Conservation (phyloP, 2,329 filamentous ascomycete species). For the Fusarium tuaranense region DNA sequence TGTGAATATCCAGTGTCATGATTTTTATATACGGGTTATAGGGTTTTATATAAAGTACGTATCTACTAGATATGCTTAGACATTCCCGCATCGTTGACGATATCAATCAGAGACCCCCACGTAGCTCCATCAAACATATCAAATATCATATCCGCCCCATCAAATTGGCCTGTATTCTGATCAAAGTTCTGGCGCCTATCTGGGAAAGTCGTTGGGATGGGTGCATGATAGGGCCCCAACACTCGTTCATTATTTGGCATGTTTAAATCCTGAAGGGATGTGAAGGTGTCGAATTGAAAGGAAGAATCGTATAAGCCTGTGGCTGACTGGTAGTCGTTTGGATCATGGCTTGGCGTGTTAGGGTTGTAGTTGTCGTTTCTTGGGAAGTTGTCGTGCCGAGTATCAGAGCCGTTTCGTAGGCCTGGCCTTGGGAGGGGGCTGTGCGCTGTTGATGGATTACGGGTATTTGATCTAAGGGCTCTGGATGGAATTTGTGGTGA, state of each 20-base stretch:
- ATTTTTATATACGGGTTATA: too few relatives aligned
- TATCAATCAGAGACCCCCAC: not conserved
- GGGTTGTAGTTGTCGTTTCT: not conserved
- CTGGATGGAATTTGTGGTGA: not conserved
- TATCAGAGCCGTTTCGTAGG: not conserved
- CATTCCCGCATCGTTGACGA: not conserved
- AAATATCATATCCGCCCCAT: not conserved
- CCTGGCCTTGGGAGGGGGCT: not conserved
- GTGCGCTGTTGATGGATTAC: not conserved
- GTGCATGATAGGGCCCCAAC: not conserved
- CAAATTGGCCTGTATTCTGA: not conserved
- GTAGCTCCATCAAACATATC: constrained; percentile 4
- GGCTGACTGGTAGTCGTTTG: not conserved
- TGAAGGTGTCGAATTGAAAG: not conserved
- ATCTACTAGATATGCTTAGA: not conserved
- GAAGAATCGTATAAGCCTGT: not conserved
- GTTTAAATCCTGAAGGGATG: not conserved
- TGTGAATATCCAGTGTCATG: too few relatives aligned
- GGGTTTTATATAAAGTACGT: not conserved
- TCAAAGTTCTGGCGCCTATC: not conserved
- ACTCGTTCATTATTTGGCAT: not conserved
- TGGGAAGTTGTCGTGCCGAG: not conserved
- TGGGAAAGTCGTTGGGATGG: constrained; percentile 1
- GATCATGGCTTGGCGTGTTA: not conserved
- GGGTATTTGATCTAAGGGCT: not conserved